phyloP scores from a whole-genome alignment of 1,284 basidiomycete species.

The Fomitopsis betulina region DNA sequence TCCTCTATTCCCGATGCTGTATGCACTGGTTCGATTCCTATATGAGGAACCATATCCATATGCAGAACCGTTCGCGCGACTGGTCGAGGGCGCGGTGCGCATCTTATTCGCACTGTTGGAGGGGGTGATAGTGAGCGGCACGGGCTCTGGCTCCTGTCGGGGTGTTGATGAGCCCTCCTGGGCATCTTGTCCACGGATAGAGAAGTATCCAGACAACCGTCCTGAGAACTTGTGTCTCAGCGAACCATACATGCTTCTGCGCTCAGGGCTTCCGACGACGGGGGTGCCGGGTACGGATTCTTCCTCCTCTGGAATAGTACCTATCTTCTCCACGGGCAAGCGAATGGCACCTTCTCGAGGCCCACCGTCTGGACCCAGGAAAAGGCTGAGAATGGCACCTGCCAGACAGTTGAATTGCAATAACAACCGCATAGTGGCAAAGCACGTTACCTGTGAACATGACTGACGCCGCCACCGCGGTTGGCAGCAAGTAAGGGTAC shows the following conservation, averaged over 20 bases:
- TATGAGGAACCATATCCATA: slow-evolving; percentile 66
- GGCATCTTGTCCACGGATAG: slow-evolving; percentile 41
- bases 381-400: slow-evolving; percentile 84
- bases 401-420: slow-evolving; percentile 8
- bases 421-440: background rate
- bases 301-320: slow-evolving; percentile 62
- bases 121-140: slow-evolving; percentile 43
- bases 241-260: slow-evolving; percentile 22
- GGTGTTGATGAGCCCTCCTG: slow-evolving; percentile 21
- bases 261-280: slow-evolving; percentile 37
- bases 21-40: slow-evolving; percentile 41
- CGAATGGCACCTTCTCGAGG: slow-evolving; percentile 81
- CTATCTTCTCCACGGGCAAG: slow-evolving; percentile 70
- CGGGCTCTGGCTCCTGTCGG: slow-evolving; percentile 30
- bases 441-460: slow-evolving; percentile 59
- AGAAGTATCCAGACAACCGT: slow-evolving; percentile 54
- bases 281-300: slow-evolving; percentile 39
- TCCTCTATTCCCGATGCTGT: slow-evolving; percentile 39
- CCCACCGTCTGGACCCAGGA: slow-evolving; percentile 89
- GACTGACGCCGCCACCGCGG: slow-evolving; percentile 70
- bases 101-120: slow-evolving; percentile 29
- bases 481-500: slow-evolving; percentile 93
- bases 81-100: slow-evolving; percentile 49
- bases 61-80: slow-evolving; percentile 66
- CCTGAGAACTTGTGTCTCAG: slow-evolving; percentile 33